Conservation (phyloP, 352 stramenopile species). For the Globisporangium spinosum region DNA sequence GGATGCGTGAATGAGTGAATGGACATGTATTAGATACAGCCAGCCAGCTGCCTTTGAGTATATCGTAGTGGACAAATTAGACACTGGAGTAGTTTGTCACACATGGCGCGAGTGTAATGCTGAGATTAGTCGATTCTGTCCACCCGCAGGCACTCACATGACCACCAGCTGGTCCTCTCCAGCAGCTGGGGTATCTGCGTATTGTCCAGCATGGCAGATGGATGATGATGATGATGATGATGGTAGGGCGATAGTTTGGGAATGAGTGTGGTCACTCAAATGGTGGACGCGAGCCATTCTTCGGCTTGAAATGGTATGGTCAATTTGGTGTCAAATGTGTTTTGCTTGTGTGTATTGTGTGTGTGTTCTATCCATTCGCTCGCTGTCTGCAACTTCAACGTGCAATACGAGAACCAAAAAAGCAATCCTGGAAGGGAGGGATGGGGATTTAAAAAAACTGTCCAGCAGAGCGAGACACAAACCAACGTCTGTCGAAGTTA, state of each 20-base stretch:
- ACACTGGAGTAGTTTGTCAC: background rate
- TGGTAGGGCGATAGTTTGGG: background rate
- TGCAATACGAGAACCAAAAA: background rate
- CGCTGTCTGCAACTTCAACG: background rate
- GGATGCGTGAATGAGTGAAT: background rate
- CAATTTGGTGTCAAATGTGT: background rate
- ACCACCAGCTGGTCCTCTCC: background rate
- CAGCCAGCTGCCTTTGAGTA: background rate
- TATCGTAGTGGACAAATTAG: background rate
- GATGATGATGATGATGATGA: background rate
- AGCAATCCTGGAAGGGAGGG: background rate
- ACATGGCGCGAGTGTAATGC: background rate
- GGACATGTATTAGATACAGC: background rate
- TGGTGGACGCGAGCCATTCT: background rate
- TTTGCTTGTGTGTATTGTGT: background rate
- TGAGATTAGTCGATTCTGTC: background rate
- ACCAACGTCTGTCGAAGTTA: background rate
- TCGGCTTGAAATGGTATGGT: background rate
- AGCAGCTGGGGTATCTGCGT: background rate
- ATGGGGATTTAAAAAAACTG: background rate
- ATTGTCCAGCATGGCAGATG: background rate
- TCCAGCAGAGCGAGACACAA: background rate
- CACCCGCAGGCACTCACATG: background rate
- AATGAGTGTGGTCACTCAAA: background rate
- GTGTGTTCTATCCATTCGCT: background rate